phyloP scores from a whole-genome alignment of 2,329 filamentous ascomycete genomes.

The Pseudogymnoascus destructans region DNA sequence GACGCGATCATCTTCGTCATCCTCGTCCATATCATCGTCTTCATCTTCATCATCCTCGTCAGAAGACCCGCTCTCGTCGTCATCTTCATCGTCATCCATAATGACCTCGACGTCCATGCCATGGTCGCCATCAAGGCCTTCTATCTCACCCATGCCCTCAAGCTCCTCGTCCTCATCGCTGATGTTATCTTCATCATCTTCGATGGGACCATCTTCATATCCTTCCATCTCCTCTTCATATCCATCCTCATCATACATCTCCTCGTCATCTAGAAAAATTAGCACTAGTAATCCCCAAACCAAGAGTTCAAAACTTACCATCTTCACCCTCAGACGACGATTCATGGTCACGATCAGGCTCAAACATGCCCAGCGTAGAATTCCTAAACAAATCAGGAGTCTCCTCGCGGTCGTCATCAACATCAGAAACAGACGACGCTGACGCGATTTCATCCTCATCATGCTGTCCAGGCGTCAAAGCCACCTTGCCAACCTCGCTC shows the following conservation, averaged over 20 bases:
- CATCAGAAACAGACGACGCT: constrained; percentile 76
- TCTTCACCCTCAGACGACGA: constrained; percentile 59
- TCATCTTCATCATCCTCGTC: constrained; percentile 43
- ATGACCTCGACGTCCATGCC: constrained; percentile 57
- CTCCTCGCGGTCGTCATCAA: constrained; percentile 78
- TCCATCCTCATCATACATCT: constrained; percentile 86
- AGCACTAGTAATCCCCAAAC: neutral
- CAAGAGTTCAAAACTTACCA: constrained; percentile 28
- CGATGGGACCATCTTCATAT: constrained; percentile 70
- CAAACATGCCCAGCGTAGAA: constrained; percentile 88
- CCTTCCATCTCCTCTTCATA: constrained; percentile 76
- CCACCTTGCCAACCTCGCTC: constrained; percentile 57
- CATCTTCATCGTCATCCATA: constrained; percentile 62
- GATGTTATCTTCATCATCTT: constrained; percentile 72
- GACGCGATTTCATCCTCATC: constrained; percentile 83
- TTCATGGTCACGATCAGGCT: constrained; percentile 67
- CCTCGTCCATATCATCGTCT: constrained; percentile 46
- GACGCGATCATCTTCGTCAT: constrained; percentile 40
- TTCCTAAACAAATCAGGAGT: constrained; percentile 96
- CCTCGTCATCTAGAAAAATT: constrained; percentile 57
- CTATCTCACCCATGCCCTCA: constrained; percentile 73
- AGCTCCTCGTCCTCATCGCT: constrained; percentile 80
- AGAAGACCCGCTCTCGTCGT: constrained; percentile 30
- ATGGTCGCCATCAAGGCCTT: constrained; percentile 53
- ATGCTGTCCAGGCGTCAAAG: constrained; percentile 49